phyloP scores from a whole-genome alignment of 192 early-diverging fungal genomes.

The Coemansia biformis region DNA sequence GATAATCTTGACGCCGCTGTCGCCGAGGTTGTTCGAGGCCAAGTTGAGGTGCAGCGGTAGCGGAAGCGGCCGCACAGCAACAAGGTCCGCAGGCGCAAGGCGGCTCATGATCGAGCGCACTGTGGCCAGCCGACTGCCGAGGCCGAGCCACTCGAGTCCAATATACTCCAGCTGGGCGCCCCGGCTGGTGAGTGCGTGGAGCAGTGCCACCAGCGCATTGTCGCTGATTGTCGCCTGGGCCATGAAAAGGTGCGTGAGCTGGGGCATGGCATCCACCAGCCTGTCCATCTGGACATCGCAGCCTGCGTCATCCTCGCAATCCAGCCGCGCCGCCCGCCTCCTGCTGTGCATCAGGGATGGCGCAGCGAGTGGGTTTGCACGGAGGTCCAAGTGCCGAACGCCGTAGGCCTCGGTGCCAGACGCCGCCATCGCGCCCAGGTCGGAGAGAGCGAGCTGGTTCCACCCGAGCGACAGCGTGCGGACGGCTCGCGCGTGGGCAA shows the following conservation, averaged over 20 bases:
- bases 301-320: neutral
- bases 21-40: conserved; percentile 42
- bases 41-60: conserved; percentile 34
- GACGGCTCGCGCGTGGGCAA: conserved; percentile 16
- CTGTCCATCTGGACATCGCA: conserved; percentile 13
- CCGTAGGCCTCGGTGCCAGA: conserved; percentile 1
- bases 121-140: conserved; percentile 31
- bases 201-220: conserved; percentile 13
- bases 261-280: conserved; percentile 23
- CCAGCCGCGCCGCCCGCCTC: neutral
- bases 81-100: conserved; percentile 3
- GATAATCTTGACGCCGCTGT: conserved; percentile 28
- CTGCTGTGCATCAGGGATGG: neutral
- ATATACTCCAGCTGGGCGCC: conserved; percentile 27
- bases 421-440: conserved; percentile 12
- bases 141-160: conserved; percentile 44
- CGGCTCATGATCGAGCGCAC: conserved; percentile 26
- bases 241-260: conserved; percentile 29
- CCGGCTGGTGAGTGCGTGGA: conserved; percentile 19
- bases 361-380: conserved; percentile 32
- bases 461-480: conserved; percentile 41
- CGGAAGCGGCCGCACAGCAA: neutral
- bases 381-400: conserved; percentile 29
- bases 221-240: conserved; percentile 33
- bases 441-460: conserved; percentile 35